Conservation (phyloP, 495 filamentous ascomycete genomes). For the Aspergillus asperescens region DNA sequence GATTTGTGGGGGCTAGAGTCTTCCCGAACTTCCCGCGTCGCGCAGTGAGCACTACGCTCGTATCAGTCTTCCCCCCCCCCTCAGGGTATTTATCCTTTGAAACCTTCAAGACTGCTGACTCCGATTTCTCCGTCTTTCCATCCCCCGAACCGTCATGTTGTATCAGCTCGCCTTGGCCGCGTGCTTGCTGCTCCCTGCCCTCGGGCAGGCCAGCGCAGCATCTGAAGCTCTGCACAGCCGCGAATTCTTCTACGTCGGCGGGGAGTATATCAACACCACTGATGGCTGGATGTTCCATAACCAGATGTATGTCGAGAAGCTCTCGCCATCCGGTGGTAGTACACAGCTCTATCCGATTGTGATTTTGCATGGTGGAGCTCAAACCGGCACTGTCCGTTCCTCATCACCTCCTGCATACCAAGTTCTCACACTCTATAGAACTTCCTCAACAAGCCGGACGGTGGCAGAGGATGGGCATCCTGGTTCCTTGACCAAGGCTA, state of each 20-base stretch:
- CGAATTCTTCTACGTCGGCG: constrained; percentile 48
- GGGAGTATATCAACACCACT: constrained; percentile 34
- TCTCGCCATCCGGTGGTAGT: constrained; percentile 29
- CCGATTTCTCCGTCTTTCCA: not conserved
- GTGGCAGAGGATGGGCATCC: constrained; percentile 42
- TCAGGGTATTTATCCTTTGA: no score
- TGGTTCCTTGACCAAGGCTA: constrained; percentile 44
- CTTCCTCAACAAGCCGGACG: constrained; percentile 46
- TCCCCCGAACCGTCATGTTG: not conserved
- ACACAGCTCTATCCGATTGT: constrained; percentile 41
- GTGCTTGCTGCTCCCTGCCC: not conserved
- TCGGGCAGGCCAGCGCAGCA: not conserved
- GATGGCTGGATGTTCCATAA: constrained; percentile 14
- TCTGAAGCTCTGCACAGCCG: constrained; percentile 16
- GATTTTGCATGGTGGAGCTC: constrained; percentile 49
- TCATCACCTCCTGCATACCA: not conserved
- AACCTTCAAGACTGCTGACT: no score
- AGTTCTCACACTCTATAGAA: constrained; percentile 24
- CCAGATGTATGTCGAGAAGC: constrained; percentile 55
- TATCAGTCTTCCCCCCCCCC: no score
- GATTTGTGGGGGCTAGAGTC: no score
- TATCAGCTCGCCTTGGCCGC: not conserved
- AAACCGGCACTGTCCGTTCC: constrained; percentile 45
- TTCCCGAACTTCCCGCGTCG: not conserved
- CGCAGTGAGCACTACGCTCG: no score